Percentiles rank a stretch among this genome's conserved stretches.
Conservation (phyloP, 768 basidiomycete genomes). For the Daedaleopsis nitida region DNA sequence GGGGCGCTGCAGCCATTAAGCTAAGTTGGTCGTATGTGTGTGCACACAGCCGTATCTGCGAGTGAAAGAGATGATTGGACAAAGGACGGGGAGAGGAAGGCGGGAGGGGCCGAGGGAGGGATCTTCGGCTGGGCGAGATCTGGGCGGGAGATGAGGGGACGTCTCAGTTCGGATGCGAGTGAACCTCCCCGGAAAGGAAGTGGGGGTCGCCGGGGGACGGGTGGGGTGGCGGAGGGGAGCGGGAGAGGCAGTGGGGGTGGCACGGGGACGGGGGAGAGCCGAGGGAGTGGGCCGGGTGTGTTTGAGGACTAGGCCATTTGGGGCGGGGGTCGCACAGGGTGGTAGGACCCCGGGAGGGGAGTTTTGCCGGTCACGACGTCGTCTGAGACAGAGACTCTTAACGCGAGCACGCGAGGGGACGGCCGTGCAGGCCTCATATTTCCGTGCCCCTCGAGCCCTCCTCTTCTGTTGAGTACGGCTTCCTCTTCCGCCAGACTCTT, state of each 20-base stretch:
- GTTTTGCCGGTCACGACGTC: slow-evolving; percentile 6
- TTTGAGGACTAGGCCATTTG: slow-evolving; percentile 16
- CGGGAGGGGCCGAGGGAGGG: slow-evolving; percentile 20
- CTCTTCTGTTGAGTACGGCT: slow-evolving; percentile 15
- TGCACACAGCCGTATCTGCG: slow-evolving; percentile 6
- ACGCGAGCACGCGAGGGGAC: slow-evolving; percentile 1
- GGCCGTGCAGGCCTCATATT: slow-evolving; percentile 9
- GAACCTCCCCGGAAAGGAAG: slow-evolving; percentile 12
- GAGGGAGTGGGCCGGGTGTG: slow-evolving; percentile 13
- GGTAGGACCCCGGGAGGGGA: slow-evolving; percentile 13
- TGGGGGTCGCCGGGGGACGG: slow-evolving; percentile 12
- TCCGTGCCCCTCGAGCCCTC: slow-evolving; percentile 17
- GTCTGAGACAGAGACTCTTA: neutral
- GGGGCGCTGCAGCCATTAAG: slow-evolving; percentile 11
- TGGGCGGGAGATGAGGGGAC: slow-evolving; percentile 21
- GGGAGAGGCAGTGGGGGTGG: slow-evolving; percentile 13
- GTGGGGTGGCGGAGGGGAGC: neutral
- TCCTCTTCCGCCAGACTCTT: slow-evolving; percentile 19
- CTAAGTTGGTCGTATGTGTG: slow-evolving; percentile 7
- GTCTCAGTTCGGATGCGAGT: slow-evolving; percentile 25
- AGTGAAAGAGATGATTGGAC: slow-evolving; percentile 3
- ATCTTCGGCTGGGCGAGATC: slow-evolving; percentile 28
- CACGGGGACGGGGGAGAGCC: slow-evolving; percentile 14
- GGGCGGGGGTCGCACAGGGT: slow-evolving; percentile 12
- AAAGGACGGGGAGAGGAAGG: neutral